phyloP scores from a whole-genome alignment of 495 filamentous ascomycete species.

The Cercophora scortea region DNA sequence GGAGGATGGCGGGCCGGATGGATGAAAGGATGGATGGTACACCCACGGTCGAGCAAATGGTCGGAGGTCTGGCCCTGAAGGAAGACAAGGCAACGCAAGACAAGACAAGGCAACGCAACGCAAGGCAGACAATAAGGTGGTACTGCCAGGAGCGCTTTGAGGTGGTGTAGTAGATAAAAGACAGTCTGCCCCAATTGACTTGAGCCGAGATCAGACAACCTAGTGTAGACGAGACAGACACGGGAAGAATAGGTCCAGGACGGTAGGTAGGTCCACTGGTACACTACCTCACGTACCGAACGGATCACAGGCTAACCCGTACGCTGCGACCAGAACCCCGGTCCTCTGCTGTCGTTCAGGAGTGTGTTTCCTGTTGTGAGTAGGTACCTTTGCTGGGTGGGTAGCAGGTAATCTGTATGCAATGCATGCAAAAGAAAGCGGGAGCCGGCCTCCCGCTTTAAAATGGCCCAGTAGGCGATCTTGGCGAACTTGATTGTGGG shows the following conservation, averaged over 20 bases:
- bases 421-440: conserved; percentile 19
- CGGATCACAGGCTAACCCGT: not conserved
- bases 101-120: too few species aligned
- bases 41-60: not conserved
- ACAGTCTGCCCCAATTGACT: not conserved
- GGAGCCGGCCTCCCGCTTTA: conserved; percentile 27
- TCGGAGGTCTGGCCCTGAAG: too few species aligned
- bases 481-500: conserved; percentile 9
- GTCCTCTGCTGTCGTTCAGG: not conserved
- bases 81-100: too few species aligned
- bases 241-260: not conserved
- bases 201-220: too few species aligned
- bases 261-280: not conserved
- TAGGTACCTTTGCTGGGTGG: too few species aligned
- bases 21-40: not conserved
- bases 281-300: too few species aligned
- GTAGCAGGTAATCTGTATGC: conserved; percentile 6
- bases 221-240: not conserved
- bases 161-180: conserved; percentile 16
- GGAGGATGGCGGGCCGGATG: conserved; percentile 11
- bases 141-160: not conserved
- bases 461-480: conserved; percentile 10
- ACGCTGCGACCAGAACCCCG: conserved; percentile 8
- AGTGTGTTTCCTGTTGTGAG: too few species aligned
- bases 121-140: too few species aligned